These are phyloP conservation scores for Penicillium paradoxum DNA, from an alignment of 495 filamentous ascomycete genomes.

Conservation along the genomic window DNA sequence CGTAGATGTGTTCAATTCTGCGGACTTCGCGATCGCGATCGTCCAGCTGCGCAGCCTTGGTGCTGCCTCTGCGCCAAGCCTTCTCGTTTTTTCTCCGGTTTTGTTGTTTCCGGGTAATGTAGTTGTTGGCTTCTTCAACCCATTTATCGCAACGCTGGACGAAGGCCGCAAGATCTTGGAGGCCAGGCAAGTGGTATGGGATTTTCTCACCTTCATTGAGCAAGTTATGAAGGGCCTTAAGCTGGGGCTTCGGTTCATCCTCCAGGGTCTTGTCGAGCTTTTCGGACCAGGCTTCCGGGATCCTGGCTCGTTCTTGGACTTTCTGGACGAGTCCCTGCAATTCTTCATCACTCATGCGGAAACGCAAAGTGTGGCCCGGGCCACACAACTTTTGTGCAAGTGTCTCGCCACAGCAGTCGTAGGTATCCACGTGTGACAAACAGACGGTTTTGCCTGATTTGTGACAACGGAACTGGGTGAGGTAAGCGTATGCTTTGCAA, in stretches of 20 bases:
- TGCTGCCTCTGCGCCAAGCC: constrained; percentile 74
- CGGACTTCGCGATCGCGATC: constrained; percentile 85
- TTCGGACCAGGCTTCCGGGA: constrained; percentile 85
- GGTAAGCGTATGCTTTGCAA: constrained; percentile 89
- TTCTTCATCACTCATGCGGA: constrained; percentile 68
- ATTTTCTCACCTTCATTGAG: constrained; percentile 96
- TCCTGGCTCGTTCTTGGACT: constrained; percentile 76
- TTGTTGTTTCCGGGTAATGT: constrained; percentile 96
- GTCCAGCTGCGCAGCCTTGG: constrained; percentile 75
- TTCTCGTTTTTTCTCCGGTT: constrained; percentile 97
- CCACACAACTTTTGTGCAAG: constrained; percentile 57
- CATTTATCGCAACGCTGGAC: constrained; percentile 96
- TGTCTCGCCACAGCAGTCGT: constrained; percentile 69
- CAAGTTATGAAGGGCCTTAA: constrained; percentile 80
- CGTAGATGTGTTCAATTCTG: constrained; percentile 83
- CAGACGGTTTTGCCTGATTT: constrained; percentile 74
- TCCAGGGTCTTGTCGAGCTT: constrained; percentile 82
- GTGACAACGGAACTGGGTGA: constrained; percentile 83
- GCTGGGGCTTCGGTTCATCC: constrained; percentile 73
- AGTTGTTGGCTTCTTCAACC: constrained; percentile 96
- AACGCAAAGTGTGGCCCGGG: constrained; percentile 62
- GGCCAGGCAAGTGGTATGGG: constrained; percentile 81
- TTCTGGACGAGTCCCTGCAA: constrained; percentile 64
- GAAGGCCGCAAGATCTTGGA: constrained; percentile 77
- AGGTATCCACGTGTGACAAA: constrained; percentile 67